Conservation (phyloP, 148 eudicot genomes). For the Rhododendron henanense region DNA sequence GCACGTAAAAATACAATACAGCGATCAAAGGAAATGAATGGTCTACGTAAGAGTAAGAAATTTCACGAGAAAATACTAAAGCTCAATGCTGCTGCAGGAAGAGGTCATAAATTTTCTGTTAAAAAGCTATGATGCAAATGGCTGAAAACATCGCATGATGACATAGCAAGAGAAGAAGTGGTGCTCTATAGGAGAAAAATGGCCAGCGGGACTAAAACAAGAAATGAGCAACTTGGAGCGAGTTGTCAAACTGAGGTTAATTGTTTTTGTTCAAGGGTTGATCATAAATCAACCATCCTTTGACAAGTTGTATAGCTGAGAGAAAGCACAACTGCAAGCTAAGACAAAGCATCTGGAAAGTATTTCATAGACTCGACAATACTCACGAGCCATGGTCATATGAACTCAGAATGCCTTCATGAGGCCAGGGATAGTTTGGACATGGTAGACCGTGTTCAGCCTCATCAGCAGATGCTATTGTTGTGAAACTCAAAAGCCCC, state of each 20-base stretch:
- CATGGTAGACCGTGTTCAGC: conserved; percentile 85
- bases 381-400: conserved; percentile 98
- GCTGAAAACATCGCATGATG: neutral
- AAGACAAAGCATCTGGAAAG: neutral
- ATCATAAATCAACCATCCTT: neutral
- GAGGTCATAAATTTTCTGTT: neutral
- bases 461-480: conserved; percentile 83
- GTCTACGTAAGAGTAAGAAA: neutral
- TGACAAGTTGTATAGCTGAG: neutral
- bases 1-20: neutral
- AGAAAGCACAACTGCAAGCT: neutral
- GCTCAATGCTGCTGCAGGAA: neutral
- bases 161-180: neutral
- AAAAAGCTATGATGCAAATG: neutral
- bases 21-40: neutral
- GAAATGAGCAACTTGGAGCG: neutral
- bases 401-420: conserved; percentile 85
- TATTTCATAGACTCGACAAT: neutral
- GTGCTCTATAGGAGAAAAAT: neutral
- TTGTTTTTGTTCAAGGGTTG: neutral
- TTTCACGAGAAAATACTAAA: neutral
- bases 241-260: neutral
- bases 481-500: conserved; percentile 75
- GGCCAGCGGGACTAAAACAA: neutral
- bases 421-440: conserved; percentile 98